Base-by-base conservation (phyloP, 202 grass and related monocot species). In the Musa balbisiana region DNA sequence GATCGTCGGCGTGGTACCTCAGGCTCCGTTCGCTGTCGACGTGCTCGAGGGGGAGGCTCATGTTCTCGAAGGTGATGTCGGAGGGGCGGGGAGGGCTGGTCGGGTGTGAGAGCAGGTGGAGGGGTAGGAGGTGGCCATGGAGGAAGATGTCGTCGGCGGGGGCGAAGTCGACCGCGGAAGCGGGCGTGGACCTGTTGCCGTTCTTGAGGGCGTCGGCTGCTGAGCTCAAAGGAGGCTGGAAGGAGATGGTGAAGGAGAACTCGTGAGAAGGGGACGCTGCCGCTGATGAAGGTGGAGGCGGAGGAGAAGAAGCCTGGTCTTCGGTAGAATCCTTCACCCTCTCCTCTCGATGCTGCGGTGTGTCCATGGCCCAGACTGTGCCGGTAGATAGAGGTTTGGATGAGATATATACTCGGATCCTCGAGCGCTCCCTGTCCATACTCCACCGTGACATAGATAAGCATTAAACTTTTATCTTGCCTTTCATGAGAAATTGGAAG, bases 1-100 rank as follows among this genome's bases (percentile, higher is more conserved):
- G 79, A 43, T 10, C 43, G 11, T 73, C 71, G 51, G 11, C 52
- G 52, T 22, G n/a, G 73, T 62, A 62, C 58, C 16, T 19, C 51
- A 24, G 20, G 51, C 19, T 10, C 20, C 71, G 71, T 5, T 55
- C 71, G 71, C 71, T 73, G 71, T 55, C 71, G 51, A 55, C 52
- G 71, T 73, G 71, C 11, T 49, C 71, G 71, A 73, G 51, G 2
- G 88, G 80, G n/a, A 77, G 22, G 1, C 69, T 67, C 52, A 79
- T 78, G 75, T 82, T 82, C 12, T 86, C 84, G 11, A 73, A 53
- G 52, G 95, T 88, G 79, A 87, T 88, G 74, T 75, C 79, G 64
- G 55, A 74, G 79, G 64, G 64, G 49, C 65, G 66, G 20, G 81
- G 49, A 17, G 78, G 65, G 67, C 64, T 10, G 4, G 16, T 16